These are phyloP conservation scores for Penicillium manginii DNA, from an alignment of 495 filamentous ascomycete genomes.

Conservation along the genomic window DNA sequence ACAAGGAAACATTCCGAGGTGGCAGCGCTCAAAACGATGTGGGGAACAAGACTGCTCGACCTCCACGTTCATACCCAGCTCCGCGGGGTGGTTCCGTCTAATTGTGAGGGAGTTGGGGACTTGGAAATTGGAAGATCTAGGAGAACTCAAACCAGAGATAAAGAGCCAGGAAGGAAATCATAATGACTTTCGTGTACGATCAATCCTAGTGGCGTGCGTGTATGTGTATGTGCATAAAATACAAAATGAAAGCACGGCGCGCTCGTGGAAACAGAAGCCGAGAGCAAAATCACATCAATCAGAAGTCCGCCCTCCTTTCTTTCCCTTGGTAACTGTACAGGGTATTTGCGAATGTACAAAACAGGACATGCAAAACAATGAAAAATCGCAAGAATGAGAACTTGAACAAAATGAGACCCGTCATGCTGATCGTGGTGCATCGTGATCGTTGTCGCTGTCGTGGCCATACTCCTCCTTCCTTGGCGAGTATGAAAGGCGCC, in stretches of 20 bases:
- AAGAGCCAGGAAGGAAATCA: background rate
- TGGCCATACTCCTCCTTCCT: background rate
- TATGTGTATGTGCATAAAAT: slow-evolving; percentile 4
- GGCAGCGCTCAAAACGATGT: slow-evolving; percentile 13
- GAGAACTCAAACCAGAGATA: background rate
- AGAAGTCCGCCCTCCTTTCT: background rate
- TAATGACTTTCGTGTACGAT: background rate
- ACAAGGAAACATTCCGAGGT: slow-evolving; percentile 16
- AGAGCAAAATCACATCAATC: background rate
- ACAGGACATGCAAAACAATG: background rate
- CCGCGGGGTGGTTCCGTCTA: slow-evolving; percentile 1
- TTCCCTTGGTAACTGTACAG: slow-evolving; percentile 1
- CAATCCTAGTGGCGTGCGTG: background rate
- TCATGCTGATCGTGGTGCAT: slow-evolving; percentile 8
- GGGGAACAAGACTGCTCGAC: slow-evolving; percentile 10
- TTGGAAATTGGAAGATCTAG: background rate
- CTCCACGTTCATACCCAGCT: slow-evolving; percentile 6
- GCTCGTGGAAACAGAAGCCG: background rate
- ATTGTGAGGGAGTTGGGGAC: background rate
- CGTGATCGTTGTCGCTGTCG: background rate
- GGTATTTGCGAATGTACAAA: slow-evolving; percentile 5
- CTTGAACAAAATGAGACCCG: background rate
- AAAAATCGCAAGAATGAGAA: background rate
- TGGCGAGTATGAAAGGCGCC: slow-evolving; percentile 4
- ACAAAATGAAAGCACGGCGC: background rate